phyloP scores from a whole-genome alignment of 2,329 filamentous ascomycete species.

The Calcarisporium arbuscula region DNA sequence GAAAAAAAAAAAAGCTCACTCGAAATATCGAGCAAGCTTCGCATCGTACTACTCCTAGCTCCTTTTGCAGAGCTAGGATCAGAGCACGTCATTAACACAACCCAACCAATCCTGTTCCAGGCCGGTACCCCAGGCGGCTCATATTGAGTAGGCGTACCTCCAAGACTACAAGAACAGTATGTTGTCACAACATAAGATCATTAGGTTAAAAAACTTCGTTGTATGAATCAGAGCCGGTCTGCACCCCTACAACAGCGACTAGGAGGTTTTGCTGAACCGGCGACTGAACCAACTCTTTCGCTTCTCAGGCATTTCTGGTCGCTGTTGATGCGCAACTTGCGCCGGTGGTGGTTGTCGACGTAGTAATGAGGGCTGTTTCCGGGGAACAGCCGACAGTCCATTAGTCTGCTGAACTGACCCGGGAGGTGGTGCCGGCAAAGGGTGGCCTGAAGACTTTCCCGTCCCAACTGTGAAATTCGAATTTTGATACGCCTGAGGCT shows the following conservation, averaged over 20 bases:
- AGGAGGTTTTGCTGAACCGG: constrained; percentile 62
- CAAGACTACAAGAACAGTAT: too few relatives aligned
- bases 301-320: constrained; percentile 50
- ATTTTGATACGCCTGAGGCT: constrained; percentile 35
- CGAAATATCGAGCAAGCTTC: too few relatives aligned
- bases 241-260: constrained; percentile 1
- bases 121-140: too few relatives aligned
- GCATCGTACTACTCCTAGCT: too few relatives aligned
- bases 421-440: constrained; percentile 18
- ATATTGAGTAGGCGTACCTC: too few relatives aligned
- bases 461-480: constrained; percentile 29
- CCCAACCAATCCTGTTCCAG: too few relatives aligned
- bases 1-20: constrained; percentile 1
- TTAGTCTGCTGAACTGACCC: constrained; percentile 12
- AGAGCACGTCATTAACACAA: too few relatives aligned
- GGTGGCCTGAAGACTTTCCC: constrained; percentile 17
- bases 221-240: neutral
- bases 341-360: constrained; percentile 20
- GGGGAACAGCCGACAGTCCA: constrained; percentile 15
- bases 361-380: constrained; percentile 22
- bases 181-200: too few relatives aligned
- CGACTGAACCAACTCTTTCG: constrained; percentile 85
- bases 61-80: too few relatives aligned
- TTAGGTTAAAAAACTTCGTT: too few relatives aligned
- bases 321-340: constrained; percentile 20